Evolutionary conservation across 345 rosid genomes (phyloP).

Genomic region (Dovyalis caffra): DNA sequence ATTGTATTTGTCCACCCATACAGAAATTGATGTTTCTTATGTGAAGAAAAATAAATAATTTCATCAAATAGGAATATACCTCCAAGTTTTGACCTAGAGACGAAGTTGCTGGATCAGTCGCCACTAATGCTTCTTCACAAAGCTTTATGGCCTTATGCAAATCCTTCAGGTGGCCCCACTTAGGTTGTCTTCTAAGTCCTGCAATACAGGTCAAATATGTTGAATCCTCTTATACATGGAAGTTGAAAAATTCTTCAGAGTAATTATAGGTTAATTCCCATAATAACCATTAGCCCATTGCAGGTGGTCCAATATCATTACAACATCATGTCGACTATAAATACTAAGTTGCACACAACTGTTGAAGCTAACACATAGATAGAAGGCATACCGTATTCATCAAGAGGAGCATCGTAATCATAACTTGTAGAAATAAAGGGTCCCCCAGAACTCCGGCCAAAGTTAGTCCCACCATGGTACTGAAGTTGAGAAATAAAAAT

Average conservation of each 20-base stretch:
- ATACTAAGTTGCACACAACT: neutral
- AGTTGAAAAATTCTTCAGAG: neutral
- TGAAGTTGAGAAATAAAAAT: slow-evolving; percentile 31
- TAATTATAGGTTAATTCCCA: no score
- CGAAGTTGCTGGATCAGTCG: slow-evolving; percentile 67
- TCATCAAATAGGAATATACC: slow-evolving; percentile 38
- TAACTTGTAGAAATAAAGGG: slow-evolving; percentile 92
- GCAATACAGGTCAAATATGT: slow-evolving; percentile 17
- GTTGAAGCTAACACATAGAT: neutral
- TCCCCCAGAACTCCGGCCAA: slow-evolving; percentile 77
- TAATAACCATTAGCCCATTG: no score
- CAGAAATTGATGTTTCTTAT: no score
- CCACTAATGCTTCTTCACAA: slow-evolving; percentile 69
- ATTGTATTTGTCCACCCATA: no score
- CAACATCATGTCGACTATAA: slow-evolving; percentile 4
- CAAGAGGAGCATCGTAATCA: slow-evolving; percentile 96
- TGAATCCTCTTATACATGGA: slow-evolving; percentile 1
- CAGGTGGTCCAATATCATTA: neutral
- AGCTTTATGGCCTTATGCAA: slow-evolving; percentile 90
- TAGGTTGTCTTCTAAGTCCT: slow-evolving; percentile 90
- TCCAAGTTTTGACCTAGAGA: slow-evolving; percentile 76
- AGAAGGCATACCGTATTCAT: slow-evolving; percentile 73
- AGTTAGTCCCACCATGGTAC: slow-evolving; percentile 99
- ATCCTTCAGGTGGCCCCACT: slow-evolving; percentile 91
- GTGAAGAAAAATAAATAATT: neutral